A percentile compares a stretch with the other conserved stretches of the same genome.
Conservation (phyloP, 441 rosid species). For the Adansonia rubrostipa region DNA sequence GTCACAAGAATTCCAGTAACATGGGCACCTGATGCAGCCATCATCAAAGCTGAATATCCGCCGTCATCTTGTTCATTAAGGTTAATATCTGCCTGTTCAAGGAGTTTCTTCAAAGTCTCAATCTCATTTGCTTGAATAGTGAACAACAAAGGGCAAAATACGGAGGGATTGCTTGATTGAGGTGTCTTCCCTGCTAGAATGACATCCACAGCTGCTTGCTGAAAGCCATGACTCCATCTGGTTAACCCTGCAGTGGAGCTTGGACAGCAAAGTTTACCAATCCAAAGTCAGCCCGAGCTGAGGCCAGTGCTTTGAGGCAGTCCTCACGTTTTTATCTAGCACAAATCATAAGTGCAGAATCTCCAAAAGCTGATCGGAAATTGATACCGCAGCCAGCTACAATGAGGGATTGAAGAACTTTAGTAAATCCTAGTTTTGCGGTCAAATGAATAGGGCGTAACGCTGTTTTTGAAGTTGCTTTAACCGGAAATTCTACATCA, state of each 20-base stretch:
- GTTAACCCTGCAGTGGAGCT: conserved; percentile 35
- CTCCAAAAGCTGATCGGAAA: conserved; percentile 39
- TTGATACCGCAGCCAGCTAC: conserved; percentile 35
- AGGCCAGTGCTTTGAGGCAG: conserved; percentile 39
- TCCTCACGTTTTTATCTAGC: conserved; percentile 41
- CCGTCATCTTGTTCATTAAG: conserved; percentile 46
- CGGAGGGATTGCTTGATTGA: conserved; percentile 37
- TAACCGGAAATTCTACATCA: conserved; percentile 38
- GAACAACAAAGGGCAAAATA: conserved; percentile 42
- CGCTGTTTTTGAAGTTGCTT: conserved; percentile 30
- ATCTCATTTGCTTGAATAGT: conserved; percentile 39
- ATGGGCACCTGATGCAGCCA: conserved; percentile 43
- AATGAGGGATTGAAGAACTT: conserved; percentile 36
- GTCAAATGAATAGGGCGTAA: conserved; percentile 44
- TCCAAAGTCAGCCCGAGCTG: conserved; percentile 43
- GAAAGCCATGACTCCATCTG: conserved; percentile 35
- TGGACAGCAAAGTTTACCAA: conserved; percentile 38
- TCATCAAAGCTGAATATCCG: conserved; percentile 51
- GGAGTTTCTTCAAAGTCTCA: conserved; percentile 40
- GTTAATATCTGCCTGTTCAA: conserved; percentile 28
- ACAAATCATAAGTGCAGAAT: conserved; percentile 45
- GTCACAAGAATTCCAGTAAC: conserved; percentile 60
- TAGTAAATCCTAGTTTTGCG: conserved; percentile 32
- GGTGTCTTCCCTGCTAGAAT: conserved; percentile 40
- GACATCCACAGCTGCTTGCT: conserved; percentile 27